Conservation (phyloP, 192 early-diverging fungal species). For the Endogone sp. region DNA sequence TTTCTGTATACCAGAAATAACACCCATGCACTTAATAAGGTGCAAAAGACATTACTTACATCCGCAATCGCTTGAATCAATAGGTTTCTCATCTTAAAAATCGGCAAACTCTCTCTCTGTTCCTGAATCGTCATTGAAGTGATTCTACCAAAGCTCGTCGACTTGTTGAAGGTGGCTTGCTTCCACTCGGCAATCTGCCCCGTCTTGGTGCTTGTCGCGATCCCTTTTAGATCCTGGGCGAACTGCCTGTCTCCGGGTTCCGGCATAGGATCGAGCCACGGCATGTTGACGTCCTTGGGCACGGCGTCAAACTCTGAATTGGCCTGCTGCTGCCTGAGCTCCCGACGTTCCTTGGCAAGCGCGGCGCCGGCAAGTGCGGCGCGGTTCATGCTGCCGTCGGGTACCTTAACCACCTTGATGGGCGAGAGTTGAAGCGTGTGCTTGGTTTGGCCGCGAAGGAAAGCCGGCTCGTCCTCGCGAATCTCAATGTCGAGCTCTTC, state of each 20-base stretch:
- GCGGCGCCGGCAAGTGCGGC: constrained; percentile 91
- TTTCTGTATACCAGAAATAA: too few relatives aligned
- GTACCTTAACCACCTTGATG: constrained; percentile 97
- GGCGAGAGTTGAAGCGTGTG: constrained; percentile 84
- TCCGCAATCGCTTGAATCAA: constrained; percentile 79
- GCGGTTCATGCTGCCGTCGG: constrained; percentile 94
- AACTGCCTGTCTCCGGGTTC: constrained; percentile 86
- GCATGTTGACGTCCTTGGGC: constrained; percentile 80
- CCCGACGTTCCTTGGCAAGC: constrained; percentile 90
- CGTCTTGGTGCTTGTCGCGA: constrained; percentile 53
- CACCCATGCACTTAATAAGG: too few relatives aligned
- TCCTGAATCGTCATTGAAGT: constrained; percentile 80
- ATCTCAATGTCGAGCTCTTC: constrained; percentile 98
- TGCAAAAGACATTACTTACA: constrained; percentile 14
- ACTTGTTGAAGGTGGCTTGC: constrained; percentile 70
- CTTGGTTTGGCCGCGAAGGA: constrained; percentile 89
- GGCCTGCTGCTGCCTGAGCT: constrained; percentile 76
- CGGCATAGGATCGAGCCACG: constrained; percentile 95
- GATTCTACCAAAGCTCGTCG: constrained; percentile 91
- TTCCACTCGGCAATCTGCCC: constrained; percentile 89
- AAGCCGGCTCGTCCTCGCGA: constrained; percentile 89
- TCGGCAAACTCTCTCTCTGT: constrained; percentile 84
- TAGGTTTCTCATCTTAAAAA: constrained; percentile 72
- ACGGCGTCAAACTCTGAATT: constrained; percentile 76
- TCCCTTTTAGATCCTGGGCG: constrained; percentile 87